These are phyloP conservation scores for Aspergillus udagawae DNA, from an alignment of 2,329 filamentous ascomycete genomes.

Conservation along the genomic window DNA sequence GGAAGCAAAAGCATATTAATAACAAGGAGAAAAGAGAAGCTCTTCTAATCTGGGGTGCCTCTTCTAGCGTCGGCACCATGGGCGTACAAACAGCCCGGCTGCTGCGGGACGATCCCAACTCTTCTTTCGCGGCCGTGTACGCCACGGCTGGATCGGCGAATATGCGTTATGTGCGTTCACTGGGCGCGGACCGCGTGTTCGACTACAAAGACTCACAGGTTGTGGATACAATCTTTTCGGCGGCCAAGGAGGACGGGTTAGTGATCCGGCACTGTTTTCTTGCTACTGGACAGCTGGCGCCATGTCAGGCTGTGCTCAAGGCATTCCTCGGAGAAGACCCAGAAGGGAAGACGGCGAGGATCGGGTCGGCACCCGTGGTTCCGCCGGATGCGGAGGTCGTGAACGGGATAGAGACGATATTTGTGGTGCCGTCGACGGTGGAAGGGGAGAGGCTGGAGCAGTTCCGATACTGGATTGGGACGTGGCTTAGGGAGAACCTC, in stretches of 20 bases:
- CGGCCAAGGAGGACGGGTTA: constrained; percentile 35
- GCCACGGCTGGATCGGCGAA: constrained; percentile 38
- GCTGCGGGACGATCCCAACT: constrained; percentile 30
- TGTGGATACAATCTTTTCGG: constrained; percentile 30
- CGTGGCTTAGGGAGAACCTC: constrained; percentile 34
- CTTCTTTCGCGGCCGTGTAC: constrained; percentile 40
- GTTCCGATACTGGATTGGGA: constrained; percentile 41
- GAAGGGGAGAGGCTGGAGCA: constrained; percentile 35
- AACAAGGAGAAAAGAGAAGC: constrained; percentile 23
- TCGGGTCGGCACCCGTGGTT: constrained; percentile 38
- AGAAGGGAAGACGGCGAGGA: constrained; percentile 19
- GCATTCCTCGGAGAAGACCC: constrained; percentile 20
- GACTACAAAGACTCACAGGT: constrained; percentile 33
- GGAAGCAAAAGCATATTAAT: neutral
- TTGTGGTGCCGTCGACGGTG: constrained; percentile 34
- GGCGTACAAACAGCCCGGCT: constrained; percentile 40
- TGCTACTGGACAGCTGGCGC: constrained; percentile 33
- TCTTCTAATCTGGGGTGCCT: constrained; percentile 45
- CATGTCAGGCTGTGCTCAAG: constrained; percentile 38
- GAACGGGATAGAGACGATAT: constrained; percentile 36
- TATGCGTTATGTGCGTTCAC: constrained; percentile 26
- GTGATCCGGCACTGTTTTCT: constrained; percentile 42
- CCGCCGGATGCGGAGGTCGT: constrained; percentile 26
- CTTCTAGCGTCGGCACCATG: constrained; percentile 46
- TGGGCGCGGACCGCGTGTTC: constrained; percentile 38